Percentiles rank a stretch among this genome's conserved stretches.
Evolutionary conservation across 2,329 filamentous ascomycete species (phyloP).

Genomic region (Pseudogymnoascus sp.): DNA sequence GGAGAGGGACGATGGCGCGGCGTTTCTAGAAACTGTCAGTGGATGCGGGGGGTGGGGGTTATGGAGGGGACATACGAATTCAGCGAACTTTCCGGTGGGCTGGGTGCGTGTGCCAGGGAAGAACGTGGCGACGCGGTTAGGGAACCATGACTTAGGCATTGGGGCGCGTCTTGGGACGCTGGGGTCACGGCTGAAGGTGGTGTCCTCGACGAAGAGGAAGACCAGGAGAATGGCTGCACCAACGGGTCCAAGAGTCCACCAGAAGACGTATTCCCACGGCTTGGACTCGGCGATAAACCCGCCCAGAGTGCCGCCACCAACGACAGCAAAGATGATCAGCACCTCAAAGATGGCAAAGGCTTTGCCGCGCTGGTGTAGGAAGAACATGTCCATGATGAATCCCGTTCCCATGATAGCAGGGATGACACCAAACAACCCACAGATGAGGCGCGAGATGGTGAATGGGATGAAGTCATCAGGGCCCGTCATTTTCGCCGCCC

Average conservation of each 20-base stretch:
- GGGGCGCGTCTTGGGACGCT: neutral
- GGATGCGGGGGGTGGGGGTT: neutral
- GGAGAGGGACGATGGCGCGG: neutral
- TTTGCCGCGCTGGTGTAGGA: constrained; percentile 35
- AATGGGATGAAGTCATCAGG: constrained; percentile 30
- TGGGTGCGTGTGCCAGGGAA: neutral
- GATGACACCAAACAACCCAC: constrained; percentile 33
- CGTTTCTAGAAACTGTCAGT: neutral
- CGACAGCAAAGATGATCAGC: constrained; percentile 29
- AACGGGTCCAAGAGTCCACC: constrained; percentile 28
- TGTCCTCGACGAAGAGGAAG: constrained; percentile 10
- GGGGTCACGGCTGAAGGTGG: neutral
- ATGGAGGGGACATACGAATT: neutral
- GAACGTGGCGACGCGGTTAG: constrained; percentile 5
- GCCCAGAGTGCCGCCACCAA: constrained; percentile 30
- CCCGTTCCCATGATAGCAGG: constrained; percentile 32
- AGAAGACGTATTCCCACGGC: constrained; percentile 33
- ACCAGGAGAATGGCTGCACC: neutral
- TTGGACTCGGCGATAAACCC: constrained; percentile 32
- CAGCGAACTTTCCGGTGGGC: neutral
- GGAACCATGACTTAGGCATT: constrained; percentile 5
- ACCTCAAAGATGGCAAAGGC: constrained; percentile 32
- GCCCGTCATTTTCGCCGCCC: constrained; percentile 24
- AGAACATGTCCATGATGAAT: constrained; percentile 35
- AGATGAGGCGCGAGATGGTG: constrained; percentile 31